Evolutionary conservation across 352 stramenopile genomes (phyloP).

Genomic region (Phytophthora multivora): DNA sequence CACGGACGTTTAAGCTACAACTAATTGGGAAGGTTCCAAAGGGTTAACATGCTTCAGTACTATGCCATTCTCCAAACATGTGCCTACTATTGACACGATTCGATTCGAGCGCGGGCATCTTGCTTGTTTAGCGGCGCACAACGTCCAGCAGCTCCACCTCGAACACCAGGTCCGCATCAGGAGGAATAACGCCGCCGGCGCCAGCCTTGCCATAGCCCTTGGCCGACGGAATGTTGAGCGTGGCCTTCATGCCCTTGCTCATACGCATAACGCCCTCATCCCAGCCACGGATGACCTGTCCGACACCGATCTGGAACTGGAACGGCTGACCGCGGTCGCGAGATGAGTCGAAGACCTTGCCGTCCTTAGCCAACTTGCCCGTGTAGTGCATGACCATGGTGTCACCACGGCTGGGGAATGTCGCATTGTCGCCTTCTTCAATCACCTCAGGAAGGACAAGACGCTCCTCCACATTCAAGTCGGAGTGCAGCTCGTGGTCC

Average conservation of each 20-base stretch:
- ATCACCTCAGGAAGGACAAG: slow-evolving; percentile 80
- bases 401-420: slow-evolving; percentile 69
- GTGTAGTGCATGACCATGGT: slow-evolving; percentile 88
- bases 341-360: slow-evolving; percentile 81
- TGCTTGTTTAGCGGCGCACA: slow-evolving; percentile 29
- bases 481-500: slow-evolving; percentile 51
- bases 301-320: slow-evolving; percentile 79
- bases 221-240: slow-evolving; percentile 89
- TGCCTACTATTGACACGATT: neutral
- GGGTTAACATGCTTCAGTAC: slow-evolving; percentile 6
- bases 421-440: slow-evolving; percentile 60
- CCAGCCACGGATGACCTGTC: slow-evolving; percentile 95
- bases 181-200: slow-evolving; percentile 87
- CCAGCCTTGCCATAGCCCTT: slow-evolving; percentile 93
- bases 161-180: slow-evolving; percentile 93
- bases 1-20: slow-evolving; percentile 30
- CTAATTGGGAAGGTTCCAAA: neutral
- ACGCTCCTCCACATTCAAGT: slow-evolving; percentile 58
- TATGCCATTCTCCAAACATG: slow-evolving; percentile 17
- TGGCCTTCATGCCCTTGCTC: slow-evolving; percentile 93
- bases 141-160: slow-evolving; percentile 94
- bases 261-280: slow-evolving; percentile 96
- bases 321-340: slow-evolving; percentile 75
- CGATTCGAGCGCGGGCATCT: neutral
- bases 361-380: slow-evolving; percentile 68